These are phyloP conservation scores for Erysimum cheiranthoides DNA, from an alignment of 345 rosid species.

Conservation along the genomic window DNA sequence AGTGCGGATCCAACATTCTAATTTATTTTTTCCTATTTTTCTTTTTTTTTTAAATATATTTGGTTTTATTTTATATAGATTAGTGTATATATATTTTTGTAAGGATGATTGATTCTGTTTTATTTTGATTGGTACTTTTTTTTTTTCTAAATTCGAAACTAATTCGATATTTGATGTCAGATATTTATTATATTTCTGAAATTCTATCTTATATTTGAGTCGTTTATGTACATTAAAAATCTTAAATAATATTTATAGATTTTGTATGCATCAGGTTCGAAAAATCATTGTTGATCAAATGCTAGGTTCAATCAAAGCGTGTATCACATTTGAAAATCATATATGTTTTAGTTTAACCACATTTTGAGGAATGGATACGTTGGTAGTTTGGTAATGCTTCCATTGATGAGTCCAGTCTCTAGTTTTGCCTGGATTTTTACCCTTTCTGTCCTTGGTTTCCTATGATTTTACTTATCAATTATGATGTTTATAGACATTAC, in stretches of 20 bases:
- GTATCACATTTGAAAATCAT: neutral
- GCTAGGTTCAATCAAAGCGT: neutral
- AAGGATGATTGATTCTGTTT: no score
- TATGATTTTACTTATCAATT: no score
- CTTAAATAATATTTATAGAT: neutral
- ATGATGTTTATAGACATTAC: no score
- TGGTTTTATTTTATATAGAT: neutral
- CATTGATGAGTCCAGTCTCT: neutral
- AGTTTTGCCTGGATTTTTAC: neutral
- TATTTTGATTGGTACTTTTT: no score
- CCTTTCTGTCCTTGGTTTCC: no score
- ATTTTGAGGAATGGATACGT: neutral
- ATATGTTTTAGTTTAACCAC: neutral
- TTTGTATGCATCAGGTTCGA: neutral
- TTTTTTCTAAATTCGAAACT: no score
- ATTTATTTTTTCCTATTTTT: neutral
- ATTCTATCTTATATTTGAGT: neutral
- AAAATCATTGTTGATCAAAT: neutral
- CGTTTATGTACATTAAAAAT: neutral
- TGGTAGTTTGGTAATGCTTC: neutral
- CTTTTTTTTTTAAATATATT: neutral
- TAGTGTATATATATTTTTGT: no score
- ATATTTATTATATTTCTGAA: neutral
- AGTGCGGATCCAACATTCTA: neutral
- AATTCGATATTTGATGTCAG: neutral